Evolutionary conservation across 2,329 filamentous ascomycete genomes (phyloP).

Genomic region (Aspergillus versicolor): DNA sequence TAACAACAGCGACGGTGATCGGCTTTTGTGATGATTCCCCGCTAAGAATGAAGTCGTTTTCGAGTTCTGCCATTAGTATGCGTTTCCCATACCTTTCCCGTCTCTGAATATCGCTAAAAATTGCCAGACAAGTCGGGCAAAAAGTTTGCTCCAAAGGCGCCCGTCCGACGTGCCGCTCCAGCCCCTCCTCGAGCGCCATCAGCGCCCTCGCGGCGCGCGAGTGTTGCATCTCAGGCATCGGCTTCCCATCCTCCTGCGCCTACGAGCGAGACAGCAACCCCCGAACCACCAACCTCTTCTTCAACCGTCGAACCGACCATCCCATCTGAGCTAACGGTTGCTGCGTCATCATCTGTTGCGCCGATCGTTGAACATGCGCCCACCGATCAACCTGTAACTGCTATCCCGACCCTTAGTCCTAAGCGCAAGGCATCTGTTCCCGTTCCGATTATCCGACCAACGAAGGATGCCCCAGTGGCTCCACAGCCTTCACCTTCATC

Average conservation of each 20-base stretch:
- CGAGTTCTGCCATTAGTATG: slow-evolving; percentile 56
- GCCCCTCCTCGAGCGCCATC: slow-evolving; percentile 37
- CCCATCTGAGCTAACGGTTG: slow-evolving; percentile 21
- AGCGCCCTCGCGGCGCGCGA: slow-evolving; percentile 39
- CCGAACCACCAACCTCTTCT: slow-evolving; percentile 15
- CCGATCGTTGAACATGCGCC: slow-evolving; percentile 1
- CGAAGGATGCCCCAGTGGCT: slow-evolving; percentile 15
- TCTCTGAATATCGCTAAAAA: background rate
- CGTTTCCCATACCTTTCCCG: slow-evolving; percentile 6
- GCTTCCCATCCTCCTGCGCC: slow-evolving; percentile 27
- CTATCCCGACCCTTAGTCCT: slow-evolving; percentile 29
- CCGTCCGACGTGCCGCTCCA: slow-evolving; percentile 55
- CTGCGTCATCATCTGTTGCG: slow-evolving; percentile 13
- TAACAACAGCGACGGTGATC: slow-evolving; percentile 4
- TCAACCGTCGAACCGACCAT: slow-evolving; percentile 11
- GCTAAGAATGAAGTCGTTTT: slow-evolving; percentile 48
- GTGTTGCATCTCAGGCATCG: slow-evolving; percentile 38
- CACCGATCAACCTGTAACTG: slow-evolving; percentile 14
- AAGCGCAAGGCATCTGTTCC: slow-evolving; percentile 28
- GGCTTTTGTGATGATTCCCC: slow-evolving; percentile 22
- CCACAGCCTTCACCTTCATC: slow-evolving; percentile 20
- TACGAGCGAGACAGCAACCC: slow-evolving; percentile 19
- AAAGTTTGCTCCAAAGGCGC: slow-evolving; percentile 74
- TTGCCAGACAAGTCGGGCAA: slow-evolving; percentile 64
- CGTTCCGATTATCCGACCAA: slow-evolving; percentile 11